Percentiles rank a stretch among this genome's conserved stretches.
phyloP scores from a whole-genome alignment of 2,329 filamentous ascomycete species.

The Cryoendolithus antarcticus region DNA sequence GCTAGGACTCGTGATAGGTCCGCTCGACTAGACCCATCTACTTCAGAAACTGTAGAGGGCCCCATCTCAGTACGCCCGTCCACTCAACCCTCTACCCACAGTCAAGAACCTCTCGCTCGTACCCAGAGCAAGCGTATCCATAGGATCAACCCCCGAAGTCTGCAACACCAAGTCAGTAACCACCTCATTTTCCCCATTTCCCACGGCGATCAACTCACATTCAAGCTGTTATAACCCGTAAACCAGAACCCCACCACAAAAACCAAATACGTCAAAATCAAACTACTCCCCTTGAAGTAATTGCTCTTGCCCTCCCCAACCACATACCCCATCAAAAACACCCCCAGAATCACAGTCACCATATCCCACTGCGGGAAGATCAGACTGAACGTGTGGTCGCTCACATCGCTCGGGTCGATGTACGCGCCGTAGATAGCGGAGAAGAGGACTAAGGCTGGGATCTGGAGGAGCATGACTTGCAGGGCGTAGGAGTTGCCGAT shows the following conservation, averaged over 20 bases:
- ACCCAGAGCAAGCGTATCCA: slow-evolving; percentile 13
- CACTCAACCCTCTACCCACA: slow-evolving; percentile 26
- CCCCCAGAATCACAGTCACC: slow-evolving; percentile 89
- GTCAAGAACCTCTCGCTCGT: slow-evolving; percentile 25
- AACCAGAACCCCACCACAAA: slow-evolving; percentile 88
- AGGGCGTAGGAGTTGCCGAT: slow-evolving; percentile 95
- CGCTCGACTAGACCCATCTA: not conserved
- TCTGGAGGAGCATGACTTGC: slow-evolving; percentile 89
- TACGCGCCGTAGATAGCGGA: slow-evolving; percentile 59
- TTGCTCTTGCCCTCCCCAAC: slow-evolving; percentile 99
- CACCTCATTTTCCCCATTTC: too few species aligned
- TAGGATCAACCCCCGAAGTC: slow-evolving; percentile 14
- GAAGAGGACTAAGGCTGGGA: slow-evolving; percentile 84
- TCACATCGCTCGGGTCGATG: slow-evolving; percentile 41
- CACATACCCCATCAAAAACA: slow-evolving; percentile 94
- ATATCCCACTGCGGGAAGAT: slow-evolving; percentile 99
- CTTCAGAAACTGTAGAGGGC: too few species aligned
- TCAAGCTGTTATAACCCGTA: slow-evolving; percentile 49
- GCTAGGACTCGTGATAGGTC: too few species aligned
- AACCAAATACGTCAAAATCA: slow-evolving; percentile 85
- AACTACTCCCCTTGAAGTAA: slow-evolving; percentile 97
- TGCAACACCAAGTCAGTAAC: slow-evolving; percentile 6
- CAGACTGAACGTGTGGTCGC: slow-evolving; percentile 60
- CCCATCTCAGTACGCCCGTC: slow-evolving; percentile 22
- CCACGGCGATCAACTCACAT: slow-evolving; percentile 24